A percentile compares a stretch with the other conserved stretches of the same genome.
phyloP scores from a whole-genome alignment of 1,284 basidiomycete genomes.

The Naganishia sp. region DNA sequence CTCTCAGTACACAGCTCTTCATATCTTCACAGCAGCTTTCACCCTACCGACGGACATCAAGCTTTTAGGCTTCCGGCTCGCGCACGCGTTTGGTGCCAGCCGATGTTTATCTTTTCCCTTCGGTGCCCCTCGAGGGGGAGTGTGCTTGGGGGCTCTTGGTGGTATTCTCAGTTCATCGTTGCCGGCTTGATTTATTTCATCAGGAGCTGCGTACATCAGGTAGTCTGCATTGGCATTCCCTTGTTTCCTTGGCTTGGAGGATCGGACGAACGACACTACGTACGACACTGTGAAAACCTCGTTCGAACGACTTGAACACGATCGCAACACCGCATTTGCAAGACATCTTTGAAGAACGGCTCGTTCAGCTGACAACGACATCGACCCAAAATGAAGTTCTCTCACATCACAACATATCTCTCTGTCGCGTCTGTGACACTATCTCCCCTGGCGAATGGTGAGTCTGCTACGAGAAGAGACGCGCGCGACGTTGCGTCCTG shows the following conservation, averaged over 20 bases:
- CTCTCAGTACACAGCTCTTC: too few relatives aligned
- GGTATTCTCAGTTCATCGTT: constrained; percentile 12
- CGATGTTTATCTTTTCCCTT: constrained; percentile 21
- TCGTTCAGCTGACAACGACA: too few relatives aligned
- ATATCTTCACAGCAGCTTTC: too few relatives aligned
- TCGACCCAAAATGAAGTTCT: constrained; percentile 18
- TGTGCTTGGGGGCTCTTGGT: not conserved
- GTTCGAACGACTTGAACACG: too few relatives aligned
- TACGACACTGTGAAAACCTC: too few relatives aligned
- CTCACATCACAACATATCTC: not conserved
- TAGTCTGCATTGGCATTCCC: too few relatives aligned
- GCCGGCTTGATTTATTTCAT: constrained; percentile 28
- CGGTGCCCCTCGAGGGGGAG: constrained; percentile 8
- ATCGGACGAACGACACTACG: too few relatives aligned
- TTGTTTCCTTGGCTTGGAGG: too few relatives aligned
- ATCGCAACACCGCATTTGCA: too few relatives aligned
- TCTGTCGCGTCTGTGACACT: constrained; percentile 5
- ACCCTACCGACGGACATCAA: not conserved
- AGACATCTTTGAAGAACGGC: too few relatives aligned
- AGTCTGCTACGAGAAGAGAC: not conserved
- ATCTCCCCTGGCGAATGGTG: constrained; percentile 8
- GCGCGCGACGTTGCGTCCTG: too few relatives aligned
- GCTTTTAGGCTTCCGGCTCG: not conserved
- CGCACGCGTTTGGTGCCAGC: not conserved
- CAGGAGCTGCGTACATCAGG: constrained; percentile 5